Percentiles rank a stretch among this genome's conserved stretches.
Conservation (phyloP, 2,329 filamentous ascomycete genomes). For the Penicillium sp. region DNA sequence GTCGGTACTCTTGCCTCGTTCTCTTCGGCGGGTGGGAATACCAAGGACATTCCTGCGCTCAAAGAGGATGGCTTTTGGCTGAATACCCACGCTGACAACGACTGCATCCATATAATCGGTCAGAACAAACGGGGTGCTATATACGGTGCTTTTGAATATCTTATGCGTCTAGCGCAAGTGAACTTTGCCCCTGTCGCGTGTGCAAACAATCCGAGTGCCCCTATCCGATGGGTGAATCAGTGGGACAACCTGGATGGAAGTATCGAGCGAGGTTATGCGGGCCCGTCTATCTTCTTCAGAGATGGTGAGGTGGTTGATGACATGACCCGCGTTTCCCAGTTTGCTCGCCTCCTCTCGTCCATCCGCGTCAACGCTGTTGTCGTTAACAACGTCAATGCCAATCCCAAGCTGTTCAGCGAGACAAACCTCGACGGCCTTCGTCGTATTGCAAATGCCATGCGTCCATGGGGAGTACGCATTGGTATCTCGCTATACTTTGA, state of each 20-base stretch:
- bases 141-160: constrained; percentile 72
- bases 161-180: constrained; percentile 68
- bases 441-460: constrained; percentile 67
- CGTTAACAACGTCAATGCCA: constrained; percentile 76
- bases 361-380: constrained; percentile 70
- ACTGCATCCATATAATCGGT: background rate
- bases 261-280: constrained; percentile 73
- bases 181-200: constrained; percentile 56
- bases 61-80: background rate
- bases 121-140: constrained; percentile 65
- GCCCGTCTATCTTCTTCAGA: constrained; percentile 71
- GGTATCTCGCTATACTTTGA: constrained; percentile 73
- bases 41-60: background rate
- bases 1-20: background rate
- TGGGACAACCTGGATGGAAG: constrained; percentile 74
- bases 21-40: background rate
- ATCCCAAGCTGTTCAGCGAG: constrained; percentile 61
- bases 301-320: constrained; percentile 63
- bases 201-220: constrained; percentile 63
- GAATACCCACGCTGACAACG: background rate
- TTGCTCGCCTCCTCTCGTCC: constrained; percentile 70
- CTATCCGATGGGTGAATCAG: constrained; percentile 73
- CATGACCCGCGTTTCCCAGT: constrained; percentile 64
- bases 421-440: constrained; percentile 66
- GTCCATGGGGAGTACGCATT: constrained; percentile 70